Percentiles rank a stretch among this genome's conserved stretches.
These are phyloP conservation scores for Phlebiopsis flavidoalba DNA, from an alignment of 768 basidiomycete genomes.

Conservation along the genomic window DNA sequence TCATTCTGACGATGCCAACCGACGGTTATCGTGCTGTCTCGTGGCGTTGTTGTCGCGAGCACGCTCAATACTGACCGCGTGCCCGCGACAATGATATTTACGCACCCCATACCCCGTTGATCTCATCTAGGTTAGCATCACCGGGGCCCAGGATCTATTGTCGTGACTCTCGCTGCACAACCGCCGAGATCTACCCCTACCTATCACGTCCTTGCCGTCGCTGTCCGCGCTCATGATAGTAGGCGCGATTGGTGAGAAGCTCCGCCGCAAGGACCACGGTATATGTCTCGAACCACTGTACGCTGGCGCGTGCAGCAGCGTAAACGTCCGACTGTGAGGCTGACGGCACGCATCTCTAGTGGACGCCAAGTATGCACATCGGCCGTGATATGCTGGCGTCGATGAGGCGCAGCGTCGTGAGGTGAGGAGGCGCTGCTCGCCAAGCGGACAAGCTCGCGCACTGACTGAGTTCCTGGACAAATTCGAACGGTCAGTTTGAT, in stretches of 20 bases:
- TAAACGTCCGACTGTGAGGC: slow-evolving; percentile 11
- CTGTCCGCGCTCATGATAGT: slow-evolving; percentile 99
- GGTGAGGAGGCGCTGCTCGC: slow-evolving; percentile 95
- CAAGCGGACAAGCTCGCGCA: slow-evolving; percentile 94
- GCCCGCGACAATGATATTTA: slow-evolving; percentile 81
- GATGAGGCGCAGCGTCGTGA: slow-evolving; percentile 99
- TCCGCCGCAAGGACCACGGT: slow-evolving; percentile 98
- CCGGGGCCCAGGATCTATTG: slow-evolving; percentile 98
- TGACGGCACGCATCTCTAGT: slow-evolving; percentile 28
- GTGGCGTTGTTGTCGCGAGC: slow-evolving; percentile 10
- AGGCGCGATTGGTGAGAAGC: slow-evolving; percentile 95
- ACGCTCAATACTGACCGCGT: slow-evolving; percentile 1
- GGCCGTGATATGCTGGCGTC: slow-evolving; percentile 94
- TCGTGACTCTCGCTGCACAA: slow-evolving; percentile 97
- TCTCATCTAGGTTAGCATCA: slow-evolving; percentile 98
- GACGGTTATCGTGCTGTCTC: slow-evolving; percentile 57
- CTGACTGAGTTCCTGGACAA: slow-evolving; percentile 97
- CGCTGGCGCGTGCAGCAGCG: slow-evolving; percentile 52
- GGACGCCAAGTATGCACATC: slow-evolving; percentile 96
- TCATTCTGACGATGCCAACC: slow-evolving; percentile 99
- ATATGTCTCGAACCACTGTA: slow-evolving; percentile 99
- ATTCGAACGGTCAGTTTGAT: slow-evolving; percentile 98
- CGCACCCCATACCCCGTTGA: slow-evolving; percentile 99
- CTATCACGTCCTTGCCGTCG: slow-evolving; percentile 97
- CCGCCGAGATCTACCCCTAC: slow-evolving; percentile 96